Percentiles rank a stretch among this genome's conserved stretches.
phyloP scores from a whole-genome alignment of 169 alveolate genomes.

The Amoebophrya sp. region DNA sequence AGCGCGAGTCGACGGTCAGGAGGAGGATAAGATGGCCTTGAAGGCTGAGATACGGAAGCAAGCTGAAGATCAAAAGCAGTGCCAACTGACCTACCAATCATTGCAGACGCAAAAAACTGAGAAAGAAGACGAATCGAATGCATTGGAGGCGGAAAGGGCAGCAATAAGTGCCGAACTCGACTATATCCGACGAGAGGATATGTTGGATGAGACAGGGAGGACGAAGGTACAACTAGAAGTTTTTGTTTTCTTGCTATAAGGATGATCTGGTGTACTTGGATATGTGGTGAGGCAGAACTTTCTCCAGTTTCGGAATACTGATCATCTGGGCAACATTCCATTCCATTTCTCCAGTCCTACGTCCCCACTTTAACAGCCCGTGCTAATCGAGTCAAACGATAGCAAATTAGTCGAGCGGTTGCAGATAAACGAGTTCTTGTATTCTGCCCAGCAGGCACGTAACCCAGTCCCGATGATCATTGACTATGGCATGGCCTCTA shows the following conservation, averaged over 20 bases:
- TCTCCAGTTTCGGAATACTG: no score
- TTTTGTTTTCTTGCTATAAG: no score
- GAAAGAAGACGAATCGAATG: not conserved
- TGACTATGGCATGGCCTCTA: no score
- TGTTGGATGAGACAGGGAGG: not conserved
- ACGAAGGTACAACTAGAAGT: no score
- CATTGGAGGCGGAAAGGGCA: not conserved
- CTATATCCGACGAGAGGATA: not conserved
- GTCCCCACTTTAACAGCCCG: not conserved
- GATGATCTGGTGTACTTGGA: no score
- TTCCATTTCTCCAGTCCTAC: no score
- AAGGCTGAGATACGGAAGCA: not conserved
- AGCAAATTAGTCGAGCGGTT: not conserved
- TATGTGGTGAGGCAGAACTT: no score
- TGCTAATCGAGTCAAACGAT: not conserved
- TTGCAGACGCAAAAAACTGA: not conserved
- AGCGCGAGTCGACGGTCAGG: not conserved
- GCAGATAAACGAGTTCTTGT: not conserved
- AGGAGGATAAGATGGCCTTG: not conserved
- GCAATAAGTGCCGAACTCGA: not conserved
- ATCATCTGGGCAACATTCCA: no score
- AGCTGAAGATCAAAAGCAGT: not conserved
- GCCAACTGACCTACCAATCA: not conserved
- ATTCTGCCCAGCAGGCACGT: not conserved
- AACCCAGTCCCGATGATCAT: not conserved